These are phyloP conservation scores for Rhizopus arrhizus DNA, from an alignment of 371 early-diverging fungal genomes.

Conservation along the genomic window DNA sequence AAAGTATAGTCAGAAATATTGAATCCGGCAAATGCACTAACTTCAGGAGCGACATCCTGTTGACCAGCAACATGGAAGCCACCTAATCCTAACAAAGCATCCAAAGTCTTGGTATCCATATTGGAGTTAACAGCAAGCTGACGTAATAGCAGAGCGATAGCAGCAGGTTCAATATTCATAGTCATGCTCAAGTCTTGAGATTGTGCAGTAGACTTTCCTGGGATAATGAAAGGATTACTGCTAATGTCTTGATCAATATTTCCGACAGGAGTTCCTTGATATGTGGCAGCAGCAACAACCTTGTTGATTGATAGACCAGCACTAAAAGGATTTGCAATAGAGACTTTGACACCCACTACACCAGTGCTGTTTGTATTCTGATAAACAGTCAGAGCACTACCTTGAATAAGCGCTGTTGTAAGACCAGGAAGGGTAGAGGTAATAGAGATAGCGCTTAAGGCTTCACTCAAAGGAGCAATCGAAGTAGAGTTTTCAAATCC, in stretches of 20 bases:
- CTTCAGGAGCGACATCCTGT: conserved; percentile 37
- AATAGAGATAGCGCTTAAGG: conserved; percentile 49
- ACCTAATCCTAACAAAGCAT: conserved; percentile 53
- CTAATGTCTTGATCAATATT: conserved; percentile 54
- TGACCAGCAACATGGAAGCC: conserved; percentile 48
- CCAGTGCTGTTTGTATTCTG: conserved; percentile 47
- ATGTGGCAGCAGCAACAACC: conserved; percentile 52
- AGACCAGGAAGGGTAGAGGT: conserved; percentile 57
- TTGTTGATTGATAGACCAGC: conserved; percentile 54
- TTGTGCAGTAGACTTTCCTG: conserved; percentile 37
- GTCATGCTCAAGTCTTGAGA: conserved; percentile 39
- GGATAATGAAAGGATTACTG: conserved; percentile 44
- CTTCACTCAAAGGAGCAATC: conserved; percentile 50
- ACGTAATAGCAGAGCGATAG: conserved; percentile 50
- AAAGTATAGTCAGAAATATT: conserved; percentile 53
- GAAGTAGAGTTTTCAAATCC: conserved; percentile 51
- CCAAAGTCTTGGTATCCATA: conserved; percentile 50
- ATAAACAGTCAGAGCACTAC: conserved; percentile 49
- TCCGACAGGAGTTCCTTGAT: conserved; percentile 54
- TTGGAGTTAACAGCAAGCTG: conserved; percentile 52
- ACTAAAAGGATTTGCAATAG: conserved; percentile 60
- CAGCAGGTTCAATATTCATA: conserved; percentile 52
- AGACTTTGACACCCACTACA: conserved; percentile 54
- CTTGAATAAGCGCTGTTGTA: conserved; percentile 50
- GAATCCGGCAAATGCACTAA: conserved; percentile 49